Evolutionary conservation across 202 grass and related monocot genomes (phyloP), one percentile per base, ranked within the genome.

Genomic region (Schoenoplectus triqueter): DNA sequence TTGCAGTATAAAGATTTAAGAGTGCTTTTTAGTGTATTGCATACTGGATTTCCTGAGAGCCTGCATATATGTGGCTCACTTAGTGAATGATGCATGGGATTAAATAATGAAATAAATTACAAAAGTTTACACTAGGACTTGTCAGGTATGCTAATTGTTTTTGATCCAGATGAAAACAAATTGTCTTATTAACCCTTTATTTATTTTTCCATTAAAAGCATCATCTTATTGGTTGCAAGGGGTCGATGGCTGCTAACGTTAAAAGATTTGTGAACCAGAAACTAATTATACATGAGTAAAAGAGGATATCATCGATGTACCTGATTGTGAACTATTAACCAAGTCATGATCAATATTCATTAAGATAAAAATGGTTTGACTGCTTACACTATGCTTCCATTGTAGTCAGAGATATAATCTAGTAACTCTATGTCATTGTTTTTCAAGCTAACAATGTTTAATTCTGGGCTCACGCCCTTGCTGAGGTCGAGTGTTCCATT

Each of bases 401-500:
- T 92, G 86, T 95, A 95, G 84, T 62, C 46, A 59, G 70, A 13
- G 41, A 82, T 75, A 46, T 83, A 8, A 2, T 14, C 86, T 3
- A 92, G 0, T 10, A 70, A 85, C 13, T 70, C 15, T 69, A 98
- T 85, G 5, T 57, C 3, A 77, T 98, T 98, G 84, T 98, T 85
- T 90, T 90, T 88, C 67, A 95, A 87, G 86, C 91, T 95, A 84
- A 99, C 90, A 11, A 88, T 86, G 84, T 85, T 87, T 64, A 99
- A 85, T 84, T 95, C 85, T 78, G 68, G 62, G 86, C 93, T 95
- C 80, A 94, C 88, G 72, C 79, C 88, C 15, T 14, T 81, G 52
- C 91, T 90, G 81, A 99, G 62, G 86, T 94, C 74, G 0, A 99
- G 84, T 40, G 90, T 96, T 61, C 96, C 93, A 75, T 96, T 99